Evolutionary conservation across 176 grass and related monocot genomes (phyloP).

Genomic region (Carex parvula): DNA sequence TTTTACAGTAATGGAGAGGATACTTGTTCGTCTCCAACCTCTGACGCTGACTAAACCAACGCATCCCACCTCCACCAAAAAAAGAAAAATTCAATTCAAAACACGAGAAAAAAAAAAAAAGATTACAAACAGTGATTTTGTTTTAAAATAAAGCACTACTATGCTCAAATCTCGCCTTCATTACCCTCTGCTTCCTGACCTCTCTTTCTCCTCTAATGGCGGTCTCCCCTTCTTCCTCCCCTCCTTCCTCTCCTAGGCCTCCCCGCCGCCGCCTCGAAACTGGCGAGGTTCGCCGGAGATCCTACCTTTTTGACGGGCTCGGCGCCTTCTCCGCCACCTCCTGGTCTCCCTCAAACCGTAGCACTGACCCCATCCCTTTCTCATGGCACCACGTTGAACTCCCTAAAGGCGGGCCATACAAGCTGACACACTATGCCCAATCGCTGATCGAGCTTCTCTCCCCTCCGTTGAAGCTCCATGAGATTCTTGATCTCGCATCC

Average conservation of each 20-base stretch:
- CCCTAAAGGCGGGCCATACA: constrained; percentile 36
- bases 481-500: constrained; percentile 74
- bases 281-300: constrained; percentile 48
- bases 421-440: constrained; percentile 71
- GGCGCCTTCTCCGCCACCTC: constrained; percentile 38
- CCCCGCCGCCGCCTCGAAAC: constrained; percentile 28
- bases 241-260: not conserved
- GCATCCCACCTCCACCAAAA: constrained; percentile 2
- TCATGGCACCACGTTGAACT: constrained; percentile 91
- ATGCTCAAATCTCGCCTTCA: constrained; percentile 22
- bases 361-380: constrained; percentile 18
- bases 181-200: not conserved
- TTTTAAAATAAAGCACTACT: not conserved
- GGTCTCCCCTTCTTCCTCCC: constrained; percentile 5
- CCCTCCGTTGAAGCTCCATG: constrained; percentile 84
- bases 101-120: not conserved
- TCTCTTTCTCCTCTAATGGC: constrained; percentile 18
- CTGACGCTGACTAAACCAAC: constrained; percentile 19
- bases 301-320: constrained; percentile 56
- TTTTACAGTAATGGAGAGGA: no score
- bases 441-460: constrained; percentile 72
- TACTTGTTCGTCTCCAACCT: not conserved
- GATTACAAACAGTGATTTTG: not conserved
- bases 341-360: not conserved
- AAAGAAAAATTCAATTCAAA: constrained; percentile 24